phyloP scores from a whole-genome alignment of 331 rosid species.

The Quercus tomentella region DNA sequence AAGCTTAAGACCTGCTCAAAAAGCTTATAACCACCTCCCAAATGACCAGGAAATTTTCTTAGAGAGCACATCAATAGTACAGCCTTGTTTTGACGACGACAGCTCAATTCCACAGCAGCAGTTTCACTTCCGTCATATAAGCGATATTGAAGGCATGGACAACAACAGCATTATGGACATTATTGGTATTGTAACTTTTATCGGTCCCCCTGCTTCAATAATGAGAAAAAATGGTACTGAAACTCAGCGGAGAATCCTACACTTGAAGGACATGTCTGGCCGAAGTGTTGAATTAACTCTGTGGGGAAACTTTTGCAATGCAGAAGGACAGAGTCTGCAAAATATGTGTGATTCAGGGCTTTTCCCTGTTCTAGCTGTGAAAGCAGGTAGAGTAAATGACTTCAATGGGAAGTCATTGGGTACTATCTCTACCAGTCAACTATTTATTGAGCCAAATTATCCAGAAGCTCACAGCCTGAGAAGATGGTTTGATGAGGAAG shows the following conservation, averaged over 20 bases:
- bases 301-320: slow-evolving; percentile 76
- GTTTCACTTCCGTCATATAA: slow-evolving; percentile 60
- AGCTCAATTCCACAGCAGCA: slow-evolving; percentile 59
- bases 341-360: slow-evolving; percentile 66
- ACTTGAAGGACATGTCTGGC: slow-evolving; percentile 78
- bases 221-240: slow-evolving; percentile 85
- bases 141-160: slow-evolving; percentile 63
- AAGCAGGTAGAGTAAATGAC: slow-evolving; percentile 69
- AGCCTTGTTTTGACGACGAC: slow-evolving; percentile 69
- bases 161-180: slow-evolving; percentile 60
- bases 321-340: slow-evolving; percentile 76
- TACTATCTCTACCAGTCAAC: slow-evolving; percentile 65
- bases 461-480: slow-evolving; percentile 52
- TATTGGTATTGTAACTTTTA: slow-evolving; percentile 70
- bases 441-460: slow-evolving; percentile 64
- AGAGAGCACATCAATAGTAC: slow-evolving; percentile 52
- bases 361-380: slow-evolving; percentile 74
- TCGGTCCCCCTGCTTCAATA: slow-evolving; percentile 63
- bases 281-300: slow-evolving; percentile 78
- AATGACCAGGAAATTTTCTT: slow-evolving; percentile 73
- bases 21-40: slow-evolving; percentile 61
- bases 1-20: slow-evolving; percentile 64
- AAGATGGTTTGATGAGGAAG: slow-evolving; percentile 78
- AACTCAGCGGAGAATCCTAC: slow-evolving; percentile 79
- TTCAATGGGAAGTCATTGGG: slow-evolving; percentile 85